These are phyloP conservation scores for Termitomyces eurrhizus DNA, from an alignment of 768 basidiomycete species.

Conservation along the genomic window DNA sequence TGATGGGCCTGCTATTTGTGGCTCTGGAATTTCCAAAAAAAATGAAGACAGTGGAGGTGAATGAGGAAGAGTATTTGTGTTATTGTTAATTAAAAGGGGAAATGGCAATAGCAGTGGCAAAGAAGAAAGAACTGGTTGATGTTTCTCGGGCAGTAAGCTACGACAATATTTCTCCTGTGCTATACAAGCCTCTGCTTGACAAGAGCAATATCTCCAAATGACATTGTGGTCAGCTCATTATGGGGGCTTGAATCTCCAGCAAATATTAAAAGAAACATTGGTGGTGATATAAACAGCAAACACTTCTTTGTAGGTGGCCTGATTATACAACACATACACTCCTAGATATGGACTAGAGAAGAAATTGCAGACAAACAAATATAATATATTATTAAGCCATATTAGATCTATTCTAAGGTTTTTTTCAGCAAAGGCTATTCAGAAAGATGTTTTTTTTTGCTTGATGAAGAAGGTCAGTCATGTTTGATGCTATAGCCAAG, in stretches of 20 bases:
- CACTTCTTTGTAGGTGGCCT: background rate
- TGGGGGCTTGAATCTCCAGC: background rate
- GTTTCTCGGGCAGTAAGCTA: background rate
- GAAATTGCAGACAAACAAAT: conserved; percentile 5
- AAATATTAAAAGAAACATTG: background rate
- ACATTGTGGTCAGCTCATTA: background rate
- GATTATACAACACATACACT: background rate
- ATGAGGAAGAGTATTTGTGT: no score
- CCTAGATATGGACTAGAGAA: background rate
- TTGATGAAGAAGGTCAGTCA: no score
- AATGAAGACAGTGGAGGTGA: no score
- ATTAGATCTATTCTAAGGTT: background rate
- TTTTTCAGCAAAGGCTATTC: background rate
- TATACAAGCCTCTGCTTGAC: no score
- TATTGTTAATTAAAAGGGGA: no score
- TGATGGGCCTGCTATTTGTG: no score
- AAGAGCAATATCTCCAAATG: background rate
- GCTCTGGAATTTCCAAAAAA: no score
- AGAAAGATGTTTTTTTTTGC: background rate
- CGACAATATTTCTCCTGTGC: background rate
- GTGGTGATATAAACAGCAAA: background rate
- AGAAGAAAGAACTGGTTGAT: no score
- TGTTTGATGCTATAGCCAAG: no score
- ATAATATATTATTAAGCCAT: background rate
- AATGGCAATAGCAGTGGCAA: background rate